Conservation (phyloP, 78 protist species). For the Dictyostelium intermedium region DNA sequence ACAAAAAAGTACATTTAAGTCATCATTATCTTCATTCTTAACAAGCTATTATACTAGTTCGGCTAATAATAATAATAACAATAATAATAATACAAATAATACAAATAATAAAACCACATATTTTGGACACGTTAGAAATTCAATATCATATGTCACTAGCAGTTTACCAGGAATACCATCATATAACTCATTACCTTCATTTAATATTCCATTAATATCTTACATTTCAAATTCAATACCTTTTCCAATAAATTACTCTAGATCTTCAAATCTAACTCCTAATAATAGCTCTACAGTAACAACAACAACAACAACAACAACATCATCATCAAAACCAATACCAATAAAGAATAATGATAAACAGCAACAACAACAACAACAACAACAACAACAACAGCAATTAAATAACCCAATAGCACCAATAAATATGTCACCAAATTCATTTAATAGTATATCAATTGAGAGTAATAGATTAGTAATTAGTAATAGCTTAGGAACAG, state of each 20-base stretch:
- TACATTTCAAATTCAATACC: slow-evolving; percentile 20
- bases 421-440: slow-evolving; percentile 3
- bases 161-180: slow-evolving; percentile 46
- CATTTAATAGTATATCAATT: slow-evolving; percentile 4
- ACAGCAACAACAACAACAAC: background rate
- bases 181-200: slow-evolving; percentile 2
- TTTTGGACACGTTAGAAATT: slow-evolving; percentile 17
- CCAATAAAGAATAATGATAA: background rate
- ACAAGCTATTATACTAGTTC: slow-evolving; percentile 6
- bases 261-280: background rate
- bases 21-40: slow-evolving; percentile 49
- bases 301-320: background rate
- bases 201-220: slow-evolving; percentile 21
- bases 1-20: slow-evolving; percentile 15
- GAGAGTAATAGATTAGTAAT: background rate
- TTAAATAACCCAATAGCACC: background rate
- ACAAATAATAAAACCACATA: background rate
- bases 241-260: background rate
- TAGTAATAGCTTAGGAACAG: background rate
- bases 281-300: background rate
- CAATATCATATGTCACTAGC: slow-evolving; percentile 30
- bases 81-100: background rate
- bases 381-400: background rate
- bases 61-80: background rate
- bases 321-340: background rate